A percentile compares a stretch with the other conserved stretches of the same genome.
Conservation (phyloP, 106 monocot genomes). For the Agapanthus africanus region DNA sequence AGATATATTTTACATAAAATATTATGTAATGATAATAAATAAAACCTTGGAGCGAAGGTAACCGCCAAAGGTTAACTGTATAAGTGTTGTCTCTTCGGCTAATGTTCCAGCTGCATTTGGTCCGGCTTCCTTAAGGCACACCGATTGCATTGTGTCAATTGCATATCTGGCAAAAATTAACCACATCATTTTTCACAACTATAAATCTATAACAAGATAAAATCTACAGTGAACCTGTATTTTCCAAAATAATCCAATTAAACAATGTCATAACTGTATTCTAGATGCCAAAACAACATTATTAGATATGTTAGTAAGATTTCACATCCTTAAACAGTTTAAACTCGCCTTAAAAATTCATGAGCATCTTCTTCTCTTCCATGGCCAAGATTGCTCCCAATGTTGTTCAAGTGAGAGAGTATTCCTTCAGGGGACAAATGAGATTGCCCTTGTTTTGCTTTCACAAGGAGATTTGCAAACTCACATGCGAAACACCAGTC, state of each 20-base stretch:
- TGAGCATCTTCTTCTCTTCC: conserved; percentile 98
- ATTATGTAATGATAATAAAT: not conserved
- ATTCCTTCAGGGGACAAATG: conserved; percentile 61
- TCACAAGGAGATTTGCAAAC: conserved; percentile 54
- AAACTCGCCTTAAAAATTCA: conserved; percentile 82
- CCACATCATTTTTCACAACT: too few species aligned
- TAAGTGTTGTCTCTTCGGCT: conserved; percentile 58
- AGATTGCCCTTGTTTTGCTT: conserved; percentile 51
- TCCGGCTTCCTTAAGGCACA: conserved; percentile 52
- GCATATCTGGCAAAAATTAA: conserved; percentile 67
- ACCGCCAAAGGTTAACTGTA: conserved; percentile 88
- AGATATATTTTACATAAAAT: too few species aligned
- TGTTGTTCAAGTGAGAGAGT: conserved; percentile 56
- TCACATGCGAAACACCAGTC: conserved; percentile 87
- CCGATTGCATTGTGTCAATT: conserved; percentile 81
- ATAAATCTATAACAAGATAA: too few species aligned
- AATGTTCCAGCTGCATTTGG: conserved; percentile 9
- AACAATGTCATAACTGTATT: not conserved
- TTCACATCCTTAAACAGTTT: too few species aligned
- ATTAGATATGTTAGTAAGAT: too few species aligned
- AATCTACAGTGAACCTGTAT: not conserved
- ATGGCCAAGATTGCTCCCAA: conserved; percentile 65
- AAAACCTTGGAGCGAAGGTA: conserved; percentile 80
- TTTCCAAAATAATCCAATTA: not conserved
- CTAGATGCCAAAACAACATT: not conserved